Evolutionary conservation across 2,329 filamentous ascomycete species (phyloP), one percentile per base, ranked within the genome.

Genomic region (Achaetomium macrosporum): DNA sequence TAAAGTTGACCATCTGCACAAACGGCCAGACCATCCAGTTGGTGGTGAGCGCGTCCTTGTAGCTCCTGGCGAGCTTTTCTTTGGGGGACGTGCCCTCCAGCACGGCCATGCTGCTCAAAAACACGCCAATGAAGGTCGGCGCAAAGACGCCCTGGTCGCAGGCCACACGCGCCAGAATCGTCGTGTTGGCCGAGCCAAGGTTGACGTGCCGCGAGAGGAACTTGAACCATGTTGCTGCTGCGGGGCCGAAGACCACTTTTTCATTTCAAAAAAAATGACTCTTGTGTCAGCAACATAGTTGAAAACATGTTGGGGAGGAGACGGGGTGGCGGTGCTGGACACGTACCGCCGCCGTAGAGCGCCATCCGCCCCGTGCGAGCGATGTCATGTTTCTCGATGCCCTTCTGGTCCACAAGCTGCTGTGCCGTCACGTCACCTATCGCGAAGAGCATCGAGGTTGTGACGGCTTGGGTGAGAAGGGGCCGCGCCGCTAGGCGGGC

Each of bases 401-500:
- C 91, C 64, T 79, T 84, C 69, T 83, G 85, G 73, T 97, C 92
- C 55, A 99, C 88, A 35, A 83, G 77, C 73, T 97, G 92, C 72
- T 99, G 93, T 36, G 93, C 90, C 61, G 95, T 84, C 56, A 87
- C 77, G 73, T 99, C 93, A 64, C 93, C 93, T 13, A 90, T 88
- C 54, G 87, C 91, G 69, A 97, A 99, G 58, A 99, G 84, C 55
- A 97, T 80, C 45, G 89, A 87, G 37, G 92, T 96, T 52, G 90
- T 95, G 63, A 96, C 74, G 68, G 86, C 88, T 76, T 96, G 90
- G 11, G 92, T 97, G 65, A 96, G 82, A 63, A 97, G 76, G 55
- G 92, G 92, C 66, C 88, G 82, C 64, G 83, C 81, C 63, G 87
- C 85, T 68, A 96, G 78, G 70, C 83, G 87, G 66, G 82, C 77